Conservation (phyloP, 192 early-diverging fungal species). For the Pilobolus umbonatus region DNA sequence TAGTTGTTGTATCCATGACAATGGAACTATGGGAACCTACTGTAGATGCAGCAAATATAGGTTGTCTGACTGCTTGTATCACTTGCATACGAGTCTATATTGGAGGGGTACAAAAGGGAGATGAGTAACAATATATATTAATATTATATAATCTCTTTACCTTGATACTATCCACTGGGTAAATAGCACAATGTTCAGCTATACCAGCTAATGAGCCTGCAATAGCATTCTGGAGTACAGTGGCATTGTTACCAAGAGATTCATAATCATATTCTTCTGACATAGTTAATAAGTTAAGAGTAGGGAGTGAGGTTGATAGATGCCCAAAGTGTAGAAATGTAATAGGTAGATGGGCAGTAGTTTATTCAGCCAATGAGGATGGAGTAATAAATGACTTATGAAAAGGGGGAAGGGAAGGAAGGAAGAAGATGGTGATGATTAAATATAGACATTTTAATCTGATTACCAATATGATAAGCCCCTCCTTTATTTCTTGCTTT, state of each 20-base stretch:
- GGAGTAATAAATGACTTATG: no score
- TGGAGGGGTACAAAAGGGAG: constrained; percentile 3
- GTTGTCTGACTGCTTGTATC: constrained; percentile 43
- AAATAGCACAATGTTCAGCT: constrained; percentile 93
- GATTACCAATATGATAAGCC: no score
- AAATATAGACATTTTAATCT: no score
- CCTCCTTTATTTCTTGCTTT: no score
- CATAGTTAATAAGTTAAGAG: constrained; percentile 13
- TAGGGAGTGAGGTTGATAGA: constrained; percentile 3
- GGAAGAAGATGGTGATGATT: no score
- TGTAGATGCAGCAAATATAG: constrained; percentile 5
- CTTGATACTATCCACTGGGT: constrained; percentile 93
- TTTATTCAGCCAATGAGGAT: no score
- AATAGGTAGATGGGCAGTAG: no score
- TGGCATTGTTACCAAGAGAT: constrained; percentile 73
- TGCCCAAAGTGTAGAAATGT: no score
- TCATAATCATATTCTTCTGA: constrained; percentile 85
- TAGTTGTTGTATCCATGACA: constrained; percentile 57
- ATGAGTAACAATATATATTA: not conserved
- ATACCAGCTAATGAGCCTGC: constrained; percentile 97
- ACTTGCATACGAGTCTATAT: constrained; percentile 90
- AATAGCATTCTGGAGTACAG: constrained; percentile 71
- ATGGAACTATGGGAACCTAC: constrained; percentile 28
- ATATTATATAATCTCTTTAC: constrained; percentile 37
- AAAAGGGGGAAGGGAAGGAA: no score